Evolutionary conservation across 2,329 filamentous ascomycete genomes (phyloP).

Genomic region (Cytospora schulzeri): DNA sequence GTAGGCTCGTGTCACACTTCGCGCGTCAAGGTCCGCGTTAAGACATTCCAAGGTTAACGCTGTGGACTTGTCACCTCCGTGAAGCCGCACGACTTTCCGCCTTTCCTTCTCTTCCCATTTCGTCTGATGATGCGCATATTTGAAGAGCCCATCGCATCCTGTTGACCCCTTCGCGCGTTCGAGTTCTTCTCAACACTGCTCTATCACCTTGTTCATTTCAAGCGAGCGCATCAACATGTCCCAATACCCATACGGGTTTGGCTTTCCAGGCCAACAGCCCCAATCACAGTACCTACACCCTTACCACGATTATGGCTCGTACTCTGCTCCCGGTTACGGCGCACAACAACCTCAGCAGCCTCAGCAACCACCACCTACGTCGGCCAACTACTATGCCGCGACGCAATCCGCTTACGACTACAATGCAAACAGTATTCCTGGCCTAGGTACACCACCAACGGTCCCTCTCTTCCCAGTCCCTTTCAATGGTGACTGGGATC

Average conservation of each 20-base stretch:
- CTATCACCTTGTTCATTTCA: slow-evolving; percentile 24
- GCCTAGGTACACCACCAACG: slow-evolving; percentile 38
- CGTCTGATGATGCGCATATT: slow-evolving; percentile 21
- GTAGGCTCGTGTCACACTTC: slow-evolving; percentile 19
- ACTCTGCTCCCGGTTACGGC: slow-evolving; percentile 27
- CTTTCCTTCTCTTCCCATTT: neutral
- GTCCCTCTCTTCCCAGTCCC: slow-evolving; percentile 16
- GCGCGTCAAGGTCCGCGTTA: slow-evolving; percentile 6
- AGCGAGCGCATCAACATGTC: slow-evolving; percentile 38
- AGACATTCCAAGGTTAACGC: neutral
- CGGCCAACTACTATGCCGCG: slow-evolving; percentile 33
- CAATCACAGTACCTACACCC: slow-evolving; percentile 32
- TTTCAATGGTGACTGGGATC: slow-evolving; percentile 17
- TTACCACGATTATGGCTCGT: slow-evolving; percentile 29
- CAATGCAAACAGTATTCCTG: slow-evolving; percentile 43
- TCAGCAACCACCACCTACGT: slow-evolving; percentile 26
- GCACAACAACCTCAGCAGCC: slow-evolving; percentile 24
- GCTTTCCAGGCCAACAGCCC: slow-evolving; percentile 36
- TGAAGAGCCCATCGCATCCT: slow-evolving; percentile 6
- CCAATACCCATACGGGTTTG: slow-evolving; percentile 42
- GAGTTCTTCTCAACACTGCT: slow-evolving; percentile 20
- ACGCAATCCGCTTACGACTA: slow-evolving; percentile 42
- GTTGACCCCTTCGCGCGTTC: slow-evolving; percentile 15
- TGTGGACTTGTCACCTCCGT: neutral
- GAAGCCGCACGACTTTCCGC: slow-evolving; percentile 3